A percentile compares a stretch with the other conserved stretches of the same genome.
Evolutionary conservation across 208 protist species (phyloP).

Genomic region (Jaenimonas drosophilae): DNA sequence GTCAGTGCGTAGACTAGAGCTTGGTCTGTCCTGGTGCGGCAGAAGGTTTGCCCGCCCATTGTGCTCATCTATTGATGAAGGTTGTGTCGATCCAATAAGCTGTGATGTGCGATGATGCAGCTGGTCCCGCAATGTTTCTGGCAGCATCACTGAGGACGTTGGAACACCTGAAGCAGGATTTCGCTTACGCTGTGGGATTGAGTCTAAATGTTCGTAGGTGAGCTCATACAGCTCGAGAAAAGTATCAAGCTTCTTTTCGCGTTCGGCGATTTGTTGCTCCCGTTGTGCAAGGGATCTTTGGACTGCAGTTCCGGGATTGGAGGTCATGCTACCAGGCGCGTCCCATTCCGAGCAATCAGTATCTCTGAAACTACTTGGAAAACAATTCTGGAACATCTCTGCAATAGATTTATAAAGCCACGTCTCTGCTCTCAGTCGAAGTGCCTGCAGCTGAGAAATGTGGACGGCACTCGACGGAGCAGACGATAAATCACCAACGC

Average conservation of each 20-base stretch:
- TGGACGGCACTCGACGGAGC: conserved; percentile 27
- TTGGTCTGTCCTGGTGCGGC: no score
- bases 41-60: no score
- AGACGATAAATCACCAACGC: not conserved
- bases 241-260: conserved; percentile 60
- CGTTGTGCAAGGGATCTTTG: conserved; percentile 2
- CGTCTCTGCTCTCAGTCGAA: conserved; percentile 47
- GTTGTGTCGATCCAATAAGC: no score
- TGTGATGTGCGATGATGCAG: no score
- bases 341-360: no score
- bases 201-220: conserved; percentile 59
- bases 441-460: conserved; percentile 55
- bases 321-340: not conserved
- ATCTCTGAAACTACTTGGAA: no score
- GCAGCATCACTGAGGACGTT: no score
- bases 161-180: no score
- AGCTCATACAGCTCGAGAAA: conserved; percentile 78
- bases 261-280: conserved; percentile 20
- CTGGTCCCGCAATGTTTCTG: not conserved
- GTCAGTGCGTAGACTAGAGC: no score
- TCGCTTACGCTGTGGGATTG: conserved; percentile 13
- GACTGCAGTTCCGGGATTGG: not conserved
- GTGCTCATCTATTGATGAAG: no score
- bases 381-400: conserved; percentile 19
- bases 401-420: conserved; percentile 46